These are phyloP conservation scores for Poteriospumella lacustris DNA, from an alignment of 108 stramenopile genomes.

Conservation along the genomic window DNA sequence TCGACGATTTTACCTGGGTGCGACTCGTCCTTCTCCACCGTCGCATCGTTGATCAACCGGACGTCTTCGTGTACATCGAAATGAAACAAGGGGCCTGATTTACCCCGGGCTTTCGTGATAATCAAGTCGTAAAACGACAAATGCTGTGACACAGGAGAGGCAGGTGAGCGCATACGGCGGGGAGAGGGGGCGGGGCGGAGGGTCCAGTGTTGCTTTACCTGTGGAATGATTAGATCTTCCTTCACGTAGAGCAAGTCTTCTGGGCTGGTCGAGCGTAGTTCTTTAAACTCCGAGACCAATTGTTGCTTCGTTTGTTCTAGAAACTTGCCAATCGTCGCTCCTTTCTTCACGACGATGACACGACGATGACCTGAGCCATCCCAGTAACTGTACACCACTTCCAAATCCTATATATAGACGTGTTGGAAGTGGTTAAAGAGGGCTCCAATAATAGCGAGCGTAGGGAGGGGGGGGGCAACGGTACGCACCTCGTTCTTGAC, in stretches of 20 bases:
- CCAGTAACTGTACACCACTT: conserved; percentile 68
- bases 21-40: conserved; percentile 88
- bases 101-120: conserved; percentile 84
- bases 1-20: conserved; percentile 69
- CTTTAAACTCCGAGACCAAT: conserved; percentile 72
- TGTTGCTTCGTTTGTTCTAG: conserved; percentile 72
- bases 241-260: conserved; percentile 93
- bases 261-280: conserved; percentile 62
- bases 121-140: conserved; percentile 94
- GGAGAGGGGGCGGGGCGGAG: not conserved
- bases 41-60: conserved; percentile 57
- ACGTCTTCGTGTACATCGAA: conserved; percentile 94
- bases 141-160: conserved; percentile 54
- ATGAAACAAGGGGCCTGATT: conserved; percentile 88
- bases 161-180: too few species aligned
- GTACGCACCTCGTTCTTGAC: conserved; percentile 71
- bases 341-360: conserved; percentile 65
- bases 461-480: too few species aligned
- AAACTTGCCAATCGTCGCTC: conserved; percentile 77
- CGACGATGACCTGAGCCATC: conserved; percentile 91
- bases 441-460: too few species aligned
- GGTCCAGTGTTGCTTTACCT: conserved; percentile 34
- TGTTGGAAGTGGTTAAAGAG: not conserved
- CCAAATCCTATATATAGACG: not conserved
- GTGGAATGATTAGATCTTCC: conserved; percentile 95